These are phyloP conservation scores for Oryza longistaminata DNA, from an alignment of 176 grass and related monocot species.

Conservation along the genomic window DNA sequence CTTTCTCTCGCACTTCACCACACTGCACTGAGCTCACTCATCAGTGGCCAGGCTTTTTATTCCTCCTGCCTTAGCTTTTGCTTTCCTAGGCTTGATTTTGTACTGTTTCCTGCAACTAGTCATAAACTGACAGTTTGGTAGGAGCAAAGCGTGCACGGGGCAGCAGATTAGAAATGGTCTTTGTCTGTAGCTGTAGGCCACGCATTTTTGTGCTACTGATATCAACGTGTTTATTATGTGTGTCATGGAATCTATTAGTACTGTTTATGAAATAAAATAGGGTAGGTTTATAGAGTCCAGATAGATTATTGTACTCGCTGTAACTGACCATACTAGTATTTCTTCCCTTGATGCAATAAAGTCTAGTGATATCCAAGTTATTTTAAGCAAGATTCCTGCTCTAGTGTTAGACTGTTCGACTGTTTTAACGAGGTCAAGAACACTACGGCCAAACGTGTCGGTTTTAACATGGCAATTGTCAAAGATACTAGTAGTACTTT, in stretches of 20 bases:
- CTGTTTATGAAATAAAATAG: not conserved
- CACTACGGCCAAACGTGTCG: not conserved
- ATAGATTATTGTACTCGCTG: not conserved
- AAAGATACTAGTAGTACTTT: not conserved
- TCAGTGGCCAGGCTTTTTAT: slow-evolving; percentile 20
- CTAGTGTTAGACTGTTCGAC: not conserved
- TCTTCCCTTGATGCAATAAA: not conserved
- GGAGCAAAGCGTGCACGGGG: not conserved
- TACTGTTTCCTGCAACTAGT: not conserved
- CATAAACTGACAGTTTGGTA: slow-evolving; percentile 3
- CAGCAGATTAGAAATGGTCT: slow-evolving; percentile 18
- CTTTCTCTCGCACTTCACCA: not conserved
- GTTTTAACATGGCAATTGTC: not conserved
- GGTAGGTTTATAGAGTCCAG: not conserved
- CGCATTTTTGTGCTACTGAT: not conserved
- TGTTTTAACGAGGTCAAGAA: not conserved
- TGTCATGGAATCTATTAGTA: slow-evolving; percentile 10
- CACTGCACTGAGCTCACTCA: not conserved
- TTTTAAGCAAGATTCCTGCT: not conserved
- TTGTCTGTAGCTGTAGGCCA: not conserved
- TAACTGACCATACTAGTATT: not conserved
- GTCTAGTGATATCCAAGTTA: not conserved
- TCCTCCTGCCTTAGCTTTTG: slow-evolving; percentile 10
- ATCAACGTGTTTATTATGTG: slow-evolving; percentile 22
- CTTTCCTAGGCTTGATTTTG: not conserved